phyloP scores from a whole-genome alignment of 345 rosid species.

The Syzygium aromaticum region DNA sequence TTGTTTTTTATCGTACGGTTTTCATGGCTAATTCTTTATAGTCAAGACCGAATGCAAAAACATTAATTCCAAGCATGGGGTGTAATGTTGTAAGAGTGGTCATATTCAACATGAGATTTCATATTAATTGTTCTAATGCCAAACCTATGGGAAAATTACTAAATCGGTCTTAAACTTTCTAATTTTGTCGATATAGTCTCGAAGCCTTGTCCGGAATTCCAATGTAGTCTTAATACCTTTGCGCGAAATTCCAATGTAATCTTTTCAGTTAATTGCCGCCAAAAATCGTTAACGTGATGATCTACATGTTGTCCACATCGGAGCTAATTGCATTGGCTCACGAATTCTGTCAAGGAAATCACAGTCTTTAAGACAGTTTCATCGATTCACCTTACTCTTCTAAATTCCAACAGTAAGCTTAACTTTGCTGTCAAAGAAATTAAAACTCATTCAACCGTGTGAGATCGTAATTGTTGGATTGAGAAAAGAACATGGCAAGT shows the following conservation, averaged over 20 bases:
- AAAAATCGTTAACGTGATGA: accelerated
- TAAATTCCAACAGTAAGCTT: background rate
- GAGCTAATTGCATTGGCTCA: accelerated
- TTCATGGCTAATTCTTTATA: background rate
- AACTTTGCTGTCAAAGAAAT: background rate
- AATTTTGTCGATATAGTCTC: accelerated
- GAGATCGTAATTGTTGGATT: background rate
- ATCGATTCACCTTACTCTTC: accelerated
- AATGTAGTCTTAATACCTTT: background rate
- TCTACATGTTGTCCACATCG: background rate
- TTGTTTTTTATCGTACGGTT: background rate
- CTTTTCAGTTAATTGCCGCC: accelerated
- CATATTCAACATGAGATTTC: background rate
- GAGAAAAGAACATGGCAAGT: background rate
- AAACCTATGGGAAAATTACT: accelerated
- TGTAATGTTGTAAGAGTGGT: background rate
- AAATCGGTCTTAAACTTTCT: accelerated
- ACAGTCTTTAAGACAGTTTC: accelerated
- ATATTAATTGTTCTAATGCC: background rate
- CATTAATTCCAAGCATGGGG: background rate
- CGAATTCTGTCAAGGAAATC: accelerated
- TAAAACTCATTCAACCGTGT: background rate
- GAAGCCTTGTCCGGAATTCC: accelerated
- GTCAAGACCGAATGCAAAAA: background rate
- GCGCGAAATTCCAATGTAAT: too few species aligned